A percentile compares a stretch with the other conserved stretches of the same genome.
Evolutionary conservation across 2,329 filamentous ascomycete species (phyloP).

Genomic region (Tolypocladium endophyticum): DNA sequence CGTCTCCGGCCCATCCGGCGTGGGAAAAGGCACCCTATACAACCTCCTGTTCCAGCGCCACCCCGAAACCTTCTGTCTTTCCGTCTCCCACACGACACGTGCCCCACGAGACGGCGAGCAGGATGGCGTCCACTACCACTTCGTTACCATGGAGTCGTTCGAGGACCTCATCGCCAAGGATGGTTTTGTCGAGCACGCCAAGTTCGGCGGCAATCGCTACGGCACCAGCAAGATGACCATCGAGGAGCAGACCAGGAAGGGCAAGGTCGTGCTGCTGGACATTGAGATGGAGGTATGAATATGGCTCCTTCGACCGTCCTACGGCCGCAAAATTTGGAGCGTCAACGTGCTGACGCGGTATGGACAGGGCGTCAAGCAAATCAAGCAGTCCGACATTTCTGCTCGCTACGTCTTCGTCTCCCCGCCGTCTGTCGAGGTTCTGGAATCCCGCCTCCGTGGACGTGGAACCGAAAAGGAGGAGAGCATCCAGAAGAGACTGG

Average conservation of each 20-base stretch:
- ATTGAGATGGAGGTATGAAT: slow-evolving; percentile 83
- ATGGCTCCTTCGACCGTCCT: background rate
- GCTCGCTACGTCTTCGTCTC: slow-evolving; percentile 79
- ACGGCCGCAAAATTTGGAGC: background rate
- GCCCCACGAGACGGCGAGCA: slow-evolving; percentile 63
- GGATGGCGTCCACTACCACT: slow-evolving; percentile 75
- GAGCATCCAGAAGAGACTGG: slow-evolving; percentile 55
- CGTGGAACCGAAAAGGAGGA: slow-evolving; percentile 72
- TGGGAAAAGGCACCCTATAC: slow-evolving; percentile 73
- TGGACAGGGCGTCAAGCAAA: slow-evolving; percentile 70
- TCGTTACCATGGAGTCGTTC: slow-evolving; percentile 57
- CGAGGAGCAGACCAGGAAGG: slow-evolving; percentile 59
- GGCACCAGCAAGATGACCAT: slow-evolving; percentile 76
- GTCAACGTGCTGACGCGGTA: slow-evolving; percentile 1
- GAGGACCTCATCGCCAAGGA: slow-evolving; percentile 53
- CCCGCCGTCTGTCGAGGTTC: slow-evolving; percentile 62
- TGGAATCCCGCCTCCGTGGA: slow-evolving; percentile 65
- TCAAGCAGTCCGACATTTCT: slow-evolving; percentile 63
- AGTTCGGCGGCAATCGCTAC: slow-evolving; percentile 80
- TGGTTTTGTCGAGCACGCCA: slow-evolving; percentile 77
- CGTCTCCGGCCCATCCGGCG: slow-evolving; percentile 67
- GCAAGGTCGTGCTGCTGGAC: slow-evolving; percentile 72
- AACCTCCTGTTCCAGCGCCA: slow-evolving; percentile 54
- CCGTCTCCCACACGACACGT: slow-evolving; percentile 71
- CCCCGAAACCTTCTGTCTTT: slow-evolving; percentile 41